Conservation (phyloP, 805 yeast genomes). For the Candida lessepsii region DNA sequence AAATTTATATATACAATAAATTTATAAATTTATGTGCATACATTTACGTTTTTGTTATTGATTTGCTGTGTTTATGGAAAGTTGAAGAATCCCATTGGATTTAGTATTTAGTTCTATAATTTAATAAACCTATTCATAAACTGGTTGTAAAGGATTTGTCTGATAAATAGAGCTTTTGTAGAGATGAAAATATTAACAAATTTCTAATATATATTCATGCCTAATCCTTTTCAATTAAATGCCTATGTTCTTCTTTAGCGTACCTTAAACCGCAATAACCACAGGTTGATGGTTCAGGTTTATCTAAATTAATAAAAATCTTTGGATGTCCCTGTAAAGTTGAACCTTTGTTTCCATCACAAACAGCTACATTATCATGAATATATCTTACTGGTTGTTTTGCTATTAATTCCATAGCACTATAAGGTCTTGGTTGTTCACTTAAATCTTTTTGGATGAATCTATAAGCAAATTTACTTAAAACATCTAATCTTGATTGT, state of each 20-base stretch:
- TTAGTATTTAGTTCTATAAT: conserved; percentile 6
- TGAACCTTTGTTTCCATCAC: conserved; percentile 74
- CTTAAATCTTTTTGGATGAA: conserved; percentile 69
- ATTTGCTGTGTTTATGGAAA: conserved; percentile 7
- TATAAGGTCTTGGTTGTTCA: conserved; percentile 73
- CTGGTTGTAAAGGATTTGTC: too few species aligned
- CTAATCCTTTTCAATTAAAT: conserved; percentile 29
- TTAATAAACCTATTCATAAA: neutral
- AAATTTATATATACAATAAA: conserved; percentile 6
- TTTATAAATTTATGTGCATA: conserved; percentile 6
- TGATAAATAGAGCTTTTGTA: too few species aligned
- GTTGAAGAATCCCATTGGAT: neutral
- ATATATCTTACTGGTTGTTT: conserved; percentile 68
- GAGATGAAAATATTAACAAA: too few species aligned
- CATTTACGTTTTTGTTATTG: conserved; percentile 5
- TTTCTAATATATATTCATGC: conserved; percentile 6
- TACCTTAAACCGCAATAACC: conserved; percentile 78
- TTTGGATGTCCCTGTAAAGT: conserved; percentile 81
- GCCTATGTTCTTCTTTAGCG: conserved; percentile 52
- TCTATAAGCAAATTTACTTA: conserved; percentile 52
- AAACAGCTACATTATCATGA: conserved; percentile 63
- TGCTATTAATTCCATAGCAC: conserved; percentile 81
- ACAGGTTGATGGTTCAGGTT: conserved; percentile 68
- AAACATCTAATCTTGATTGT: conserved; percentile 54
- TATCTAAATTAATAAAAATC: conserved; percentile 76